Percentiles rank a stretch among this genome's conserved stretches.
Conservation (phyloP, 768 basidiomycete species). For the Crassisporium funariophilum region DNA sequence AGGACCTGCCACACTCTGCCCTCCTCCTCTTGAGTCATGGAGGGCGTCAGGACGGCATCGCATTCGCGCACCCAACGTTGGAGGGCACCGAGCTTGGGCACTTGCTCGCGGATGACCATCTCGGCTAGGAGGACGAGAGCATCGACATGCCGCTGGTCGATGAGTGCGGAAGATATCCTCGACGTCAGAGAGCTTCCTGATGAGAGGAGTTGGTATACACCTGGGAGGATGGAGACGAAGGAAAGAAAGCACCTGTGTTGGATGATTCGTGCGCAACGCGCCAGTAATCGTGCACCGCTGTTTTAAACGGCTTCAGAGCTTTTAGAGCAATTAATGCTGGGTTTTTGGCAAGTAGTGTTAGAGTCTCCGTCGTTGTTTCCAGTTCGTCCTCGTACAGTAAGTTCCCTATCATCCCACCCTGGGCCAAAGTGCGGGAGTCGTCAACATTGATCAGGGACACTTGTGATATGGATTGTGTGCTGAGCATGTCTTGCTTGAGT, state of each 20-base stretch:
- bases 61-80: constrained; percentile 61
- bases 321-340: constrained; percentile 34
- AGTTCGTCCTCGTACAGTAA: constrained; percentile 37
- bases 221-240: not conserved
- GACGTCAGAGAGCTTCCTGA: constrained; percentile 38
- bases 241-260: constrained; percentile 30
- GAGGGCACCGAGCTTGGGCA: constrained; percentile 53
- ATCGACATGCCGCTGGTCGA: constrained; percentile 45
- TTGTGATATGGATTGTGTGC: too few species aligned
- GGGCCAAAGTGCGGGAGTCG: not conserved
- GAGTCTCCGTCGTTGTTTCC: constrained; percentile 40
- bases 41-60: constrained; percentile 49
- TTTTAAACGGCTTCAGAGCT: constrained; percentile 37
- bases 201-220: not conserved
- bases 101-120: constrained; percentile 46
- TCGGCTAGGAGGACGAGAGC: constrained; percentile 57
- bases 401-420: constrained; percentile 28
- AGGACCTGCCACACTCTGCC: constrained; percentile 47
- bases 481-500: constrained; percentile 12
- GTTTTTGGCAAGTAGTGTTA: constrained; percentile 30
- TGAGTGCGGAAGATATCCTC: constrained; percentile 42
- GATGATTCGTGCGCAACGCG: constrained; percentile 33
- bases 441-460: too few species aligned
- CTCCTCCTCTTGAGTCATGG: constrained; percentile 41
- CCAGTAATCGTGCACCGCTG: constrained; percentile 42